Evolutionary conservation across 495 filamentous ascomycete genomes (phyloP).

Genomic region (Penicilliopsis zonata): DNA sequence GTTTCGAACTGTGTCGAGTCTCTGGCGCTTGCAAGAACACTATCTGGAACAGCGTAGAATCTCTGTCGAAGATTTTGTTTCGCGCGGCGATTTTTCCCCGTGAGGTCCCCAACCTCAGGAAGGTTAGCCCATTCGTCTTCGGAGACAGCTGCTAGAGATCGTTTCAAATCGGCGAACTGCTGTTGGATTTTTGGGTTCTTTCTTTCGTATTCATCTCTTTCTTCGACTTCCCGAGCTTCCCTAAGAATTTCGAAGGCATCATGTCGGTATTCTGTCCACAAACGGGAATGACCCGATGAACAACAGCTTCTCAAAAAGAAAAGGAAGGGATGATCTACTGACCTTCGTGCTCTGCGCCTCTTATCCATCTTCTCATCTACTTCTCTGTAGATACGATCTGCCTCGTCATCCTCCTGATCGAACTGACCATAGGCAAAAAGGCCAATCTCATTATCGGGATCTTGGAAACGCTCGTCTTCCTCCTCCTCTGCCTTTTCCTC

Average conservation of each 20-base stretch:
- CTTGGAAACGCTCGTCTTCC: conserved; percentile 80
- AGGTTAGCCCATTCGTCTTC: conserved; percentile 96
- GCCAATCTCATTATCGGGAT: conserved; percentile 94
- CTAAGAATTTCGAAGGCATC: conserved; percentile 53
- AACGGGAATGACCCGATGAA: conserved; percentile 54
- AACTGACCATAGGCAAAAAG: conserved; percentile 89
- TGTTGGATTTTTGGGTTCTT: conserved; percentile 98
- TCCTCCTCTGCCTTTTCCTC: conserved; percentile 59
- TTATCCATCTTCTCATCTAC: conserved; percentile 96
- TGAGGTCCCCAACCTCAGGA: conserved; percentile 92
- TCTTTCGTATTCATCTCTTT: conserved; percentile 86
- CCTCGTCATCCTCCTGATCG: conserved; percentile 94
- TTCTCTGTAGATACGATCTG: conserved; percentile 86
- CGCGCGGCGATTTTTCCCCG: conserved; percentile 77
- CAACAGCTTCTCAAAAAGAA: conserved; percentile 36
- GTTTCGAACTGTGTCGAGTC: conserved; percentile 73
- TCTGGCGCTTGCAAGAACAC: conserved; percentile 78
- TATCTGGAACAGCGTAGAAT: conserved; percentile 96
- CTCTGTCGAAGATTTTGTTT: conserved; percentile 72
- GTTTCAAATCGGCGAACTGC: conserved; percentile 92
- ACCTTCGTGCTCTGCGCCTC: conserved; percentile 80
- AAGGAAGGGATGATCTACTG: conserved; percentile 35
- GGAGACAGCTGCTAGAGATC: conserved; percentile 73
- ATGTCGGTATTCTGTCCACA: conserved; percentile 83
- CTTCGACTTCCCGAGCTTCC: conserved; percentile 88